phyloP scores from a whole-genome alignment of 2,329 filamentous ascomycete species.

The Fusarium sp. region DNA sequence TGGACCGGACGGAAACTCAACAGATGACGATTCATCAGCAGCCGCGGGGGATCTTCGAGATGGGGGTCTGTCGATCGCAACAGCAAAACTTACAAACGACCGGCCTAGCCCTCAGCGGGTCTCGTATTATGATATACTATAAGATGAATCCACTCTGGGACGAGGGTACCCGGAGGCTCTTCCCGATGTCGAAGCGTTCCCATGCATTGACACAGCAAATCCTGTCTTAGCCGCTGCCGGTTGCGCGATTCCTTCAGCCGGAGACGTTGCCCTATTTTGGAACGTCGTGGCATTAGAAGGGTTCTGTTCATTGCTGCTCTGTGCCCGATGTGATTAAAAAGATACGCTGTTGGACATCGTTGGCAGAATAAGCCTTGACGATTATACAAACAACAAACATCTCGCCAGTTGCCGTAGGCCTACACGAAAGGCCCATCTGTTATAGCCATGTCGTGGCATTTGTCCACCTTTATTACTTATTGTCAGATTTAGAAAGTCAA shows the following conservation, averaged over 20 bases:
- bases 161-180: neutral
- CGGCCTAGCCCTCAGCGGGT: neutral
- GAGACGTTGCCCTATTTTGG: neutral
- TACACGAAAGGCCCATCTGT: accelerated
- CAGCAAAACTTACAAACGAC: neutral
- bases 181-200: neutral
- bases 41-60: neutral
- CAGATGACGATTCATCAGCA: neutral
- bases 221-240: neutral
- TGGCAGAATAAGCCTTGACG: neutral
- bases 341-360: neutral
- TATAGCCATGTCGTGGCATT: neutral
- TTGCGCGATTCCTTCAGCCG: neutral
- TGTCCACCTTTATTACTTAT: too few relatives aligned
- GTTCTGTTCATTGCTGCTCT: neutral
- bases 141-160: neutral
- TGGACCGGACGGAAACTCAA: neutral
- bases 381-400: neutral
- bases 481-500: too few relatives aligned
- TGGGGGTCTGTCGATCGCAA: neutral
- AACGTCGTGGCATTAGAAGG: neutral
- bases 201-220: neutral
- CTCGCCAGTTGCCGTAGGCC: neutral
- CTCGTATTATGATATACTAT: neutral
- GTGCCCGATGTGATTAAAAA: neutral